phyloP scores from a whole-genome alignment of 257 asterid species.

The Ocimum tenuiflorum region DNA sequence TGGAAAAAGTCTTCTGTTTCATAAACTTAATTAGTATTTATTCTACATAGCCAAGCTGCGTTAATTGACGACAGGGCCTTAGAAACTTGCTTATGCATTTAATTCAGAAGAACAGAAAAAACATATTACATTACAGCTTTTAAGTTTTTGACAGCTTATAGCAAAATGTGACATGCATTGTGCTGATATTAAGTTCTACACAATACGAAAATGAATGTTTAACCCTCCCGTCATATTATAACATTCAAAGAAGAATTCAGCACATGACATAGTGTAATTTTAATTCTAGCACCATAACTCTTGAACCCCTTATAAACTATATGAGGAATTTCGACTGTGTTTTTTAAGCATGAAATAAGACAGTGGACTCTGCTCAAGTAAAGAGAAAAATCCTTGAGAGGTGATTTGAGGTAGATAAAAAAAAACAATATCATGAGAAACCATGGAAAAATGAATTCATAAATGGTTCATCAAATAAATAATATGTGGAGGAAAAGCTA shows the following conservation, averaged over 20 bases:
- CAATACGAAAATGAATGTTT: not conserved
- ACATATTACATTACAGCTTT: not conserved
- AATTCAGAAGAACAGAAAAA: not conserved
- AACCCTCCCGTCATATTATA: not conserved
- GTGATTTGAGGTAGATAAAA: not conserved
- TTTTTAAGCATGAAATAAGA: not conserved
- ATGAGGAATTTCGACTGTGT: not conserved
- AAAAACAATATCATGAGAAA: not conserved
- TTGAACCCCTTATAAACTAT: too few species aligned
- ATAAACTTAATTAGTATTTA: too few species aligned
- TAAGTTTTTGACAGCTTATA: not conserved
- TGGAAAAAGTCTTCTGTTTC: too few species aligned
- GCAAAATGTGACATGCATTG: not conserved
- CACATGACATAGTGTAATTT: not conserved
- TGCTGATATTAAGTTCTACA: not conserved
- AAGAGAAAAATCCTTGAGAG: not conserved
- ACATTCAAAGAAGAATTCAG: constrained; percentile 3
- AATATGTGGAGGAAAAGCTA: not conserved
- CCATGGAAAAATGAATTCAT: not conserved
- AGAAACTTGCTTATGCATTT: not conserved
- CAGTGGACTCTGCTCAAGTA: not conserved
- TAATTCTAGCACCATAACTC: not conserved
- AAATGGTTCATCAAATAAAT: not conserved
- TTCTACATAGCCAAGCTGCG: not conserved
- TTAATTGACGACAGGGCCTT: not conserved